Conservation (phyloP, 2,329 filamentous ascomycete genomes). For the Periconia sp. region DNA sequence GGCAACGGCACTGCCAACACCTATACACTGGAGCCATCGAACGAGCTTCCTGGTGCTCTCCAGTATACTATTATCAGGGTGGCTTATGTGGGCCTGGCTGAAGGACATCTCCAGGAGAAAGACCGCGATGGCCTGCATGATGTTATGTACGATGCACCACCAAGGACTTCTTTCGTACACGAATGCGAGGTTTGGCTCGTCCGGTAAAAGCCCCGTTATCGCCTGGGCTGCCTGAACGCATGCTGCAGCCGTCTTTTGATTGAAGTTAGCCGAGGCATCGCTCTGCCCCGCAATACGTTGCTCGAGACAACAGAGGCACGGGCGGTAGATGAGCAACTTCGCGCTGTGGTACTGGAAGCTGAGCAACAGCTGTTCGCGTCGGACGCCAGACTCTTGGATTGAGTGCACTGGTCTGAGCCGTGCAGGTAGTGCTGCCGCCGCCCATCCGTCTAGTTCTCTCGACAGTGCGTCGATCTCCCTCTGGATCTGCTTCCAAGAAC, state of each 20-base stretch:
- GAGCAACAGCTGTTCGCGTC: slow-evolving; percentile 19
- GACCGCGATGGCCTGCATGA: slow-evolving; percentile 43
- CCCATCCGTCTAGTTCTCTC: slow-evolving; percentile 31
- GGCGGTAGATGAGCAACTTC: slow-evolving; percentile 41
- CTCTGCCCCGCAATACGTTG: slow-evolving; percentile 33
- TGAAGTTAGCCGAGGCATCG: slow-evolving; percentile 28
- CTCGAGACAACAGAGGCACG: slow-evolving; percentile 41
- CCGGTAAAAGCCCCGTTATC: slow-evolving; percentile 34
- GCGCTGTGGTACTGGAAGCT: slow-evolving; percentile 35
- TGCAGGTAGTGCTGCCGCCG: slow-evolving; percentile 22
- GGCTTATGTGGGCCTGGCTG: slow-evolving; percentile 22
- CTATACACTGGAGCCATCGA: slow-evolving; percentile 34
- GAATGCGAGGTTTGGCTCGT: slow-evolving; percentile 17
- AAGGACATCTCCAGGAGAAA: slow-evolving; percentile 41
- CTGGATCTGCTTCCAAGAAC: slow-evolving; percentile 38
- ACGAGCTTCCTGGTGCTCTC: slow-evolving; percentile 29
- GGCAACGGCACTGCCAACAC: slow-evolving; percentile 25
- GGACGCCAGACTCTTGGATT: background rate
- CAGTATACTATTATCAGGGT: slow-evolving; percentile 23
- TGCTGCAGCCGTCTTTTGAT: slow-evolving; percentile 29
- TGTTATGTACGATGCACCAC: slow-evolving; percentile 41
- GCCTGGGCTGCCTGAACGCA: slow-evolving; percentile 40
- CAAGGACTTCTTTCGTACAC: slow-evolving; percentile 34
- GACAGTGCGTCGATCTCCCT: slow-evolving; percentile 25
- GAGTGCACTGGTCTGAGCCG: slow-evolving; percentile 1